These are phyloP conservation scores for Cenchrus fungigraminus DNA, from an alignment of 176 grass and related monocot genomes.

Conservation along the genomic window DNA sequence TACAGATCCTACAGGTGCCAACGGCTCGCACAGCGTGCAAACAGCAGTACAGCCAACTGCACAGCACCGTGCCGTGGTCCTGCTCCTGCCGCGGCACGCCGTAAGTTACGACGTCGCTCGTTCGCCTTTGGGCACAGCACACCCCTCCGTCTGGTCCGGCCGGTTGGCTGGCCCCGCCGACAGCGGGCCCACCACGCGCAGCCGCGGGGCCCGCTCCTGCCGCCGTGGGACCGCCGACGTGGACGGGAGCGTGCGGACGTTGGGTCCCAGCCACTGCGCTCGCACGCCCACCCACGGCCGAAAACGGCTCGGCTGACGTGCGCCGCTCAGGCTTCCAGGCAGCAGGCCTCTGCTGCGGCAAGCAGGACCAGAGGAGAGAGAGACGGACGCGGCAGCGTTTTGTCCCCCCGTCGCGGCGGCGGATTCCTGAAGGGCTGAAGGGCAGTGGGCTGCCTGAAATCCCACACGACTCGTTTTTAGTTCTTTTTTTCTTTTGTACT, in stretches of 20 bases:
- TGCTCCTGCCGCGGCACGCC: slow-evolving; percentile 5
- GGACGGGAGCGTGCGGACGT: slow-evolving; percentile 12
- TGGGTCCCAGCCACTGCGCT: neutral
- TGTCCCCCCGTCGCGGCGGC: neutral
- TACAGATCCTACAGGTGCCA: neutral
- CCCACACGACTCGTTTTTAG: neutral
- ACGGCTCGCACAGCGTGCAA: neutral
- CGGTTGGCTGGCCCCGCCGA: neutral
- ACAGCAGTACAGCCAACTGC: neutral
- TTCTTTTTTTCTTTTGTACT: too few species aligned
- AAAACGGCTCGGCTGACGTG: slow-evolving; percentile 53
- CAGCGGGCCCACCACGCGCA: neutral
- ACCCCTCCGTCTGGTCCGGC: neutral
- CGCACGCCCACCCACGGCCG: neutral
- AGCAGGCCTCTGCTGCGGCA: neutral
- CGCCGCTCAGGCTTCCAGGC: neutral
- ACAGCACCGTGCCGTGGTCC: slow-evolving; percentile 22
- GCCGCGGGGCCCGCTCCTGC: neutral
- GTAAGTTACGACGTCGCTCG: neutral
- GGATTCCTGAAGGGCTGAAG: neutral
- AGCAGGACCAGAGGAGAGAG: neutral
- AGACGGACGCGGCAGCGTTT: neutral
- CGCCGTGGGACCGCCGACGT: slow-evolving; percentile 2
- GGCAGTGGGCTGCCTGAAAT: neutral
- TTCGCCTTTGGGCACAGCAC: slow-evolving; percentile 16